Evolutionary conservation across 139 green algal species (phyloP), one percentile per base, ranked within the genome.

Genomic region (Volvox reticuliferus): DNA sequence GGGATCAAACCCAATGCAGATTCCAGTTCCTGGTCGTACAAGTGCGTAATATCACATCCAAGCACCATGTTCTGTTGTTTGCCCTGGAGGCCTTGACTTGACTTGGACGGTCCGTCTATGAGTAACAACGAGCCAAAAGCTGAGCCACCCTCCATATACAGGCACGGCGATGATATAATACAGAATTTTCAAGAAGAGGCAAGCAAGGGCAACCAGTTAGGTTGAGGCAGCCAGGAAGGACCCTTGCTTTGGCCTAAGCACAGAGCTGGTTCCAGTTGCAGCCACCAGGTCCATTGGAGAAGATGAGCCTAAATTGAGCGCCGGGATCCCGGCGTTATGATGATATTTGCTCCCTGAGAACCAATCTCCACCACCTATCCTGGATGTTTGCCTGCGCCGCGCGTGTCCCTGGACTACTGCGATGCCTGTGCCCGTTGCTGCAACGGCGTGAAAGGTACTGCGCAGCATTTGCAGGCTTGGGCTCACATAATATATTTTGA

Each of bases 221-320:
- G 6, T 32, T 55, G n/a, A 69, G 81, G n/a, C 22, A 88, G 17
- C 82, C 55, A 86, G 28, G 79, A 21, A 26, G 1, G 26, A 44
- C n/a, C 21, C 78, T 83, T 24, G 37, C 35, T 17, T 30, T 79
- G 28, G 55, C 81, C 19, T 33, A 55, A 50, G 50, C 65, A 73
- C 24, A 55, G 65, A 24, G 21, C 24, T 73, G 24, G 65, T 5
- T 28, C 6, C 65, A 73, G 21, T 9, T 73, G 12, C 65, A 12
- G 65, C 65, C 12, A 24, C 65, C 32, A 82, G 18, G 32, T 50
- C 36, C 12, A 32, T 86, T 73, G 50, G 79, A 62, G 85, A 89
- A n/a, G 28, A 89, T 71, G 85, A 89, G 85, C 85, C 85, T 82
- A 89, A 89, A 82, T 50, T 82, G 85, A 89, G 85, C 37, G 50